Percentiles rank a stretch among this genome's conserved stretches.
Evolutionary conservation across 2,329 filamentous ascomycete genomes (phyloP).

Genomic region (Scedosporium boydii): DNA sequence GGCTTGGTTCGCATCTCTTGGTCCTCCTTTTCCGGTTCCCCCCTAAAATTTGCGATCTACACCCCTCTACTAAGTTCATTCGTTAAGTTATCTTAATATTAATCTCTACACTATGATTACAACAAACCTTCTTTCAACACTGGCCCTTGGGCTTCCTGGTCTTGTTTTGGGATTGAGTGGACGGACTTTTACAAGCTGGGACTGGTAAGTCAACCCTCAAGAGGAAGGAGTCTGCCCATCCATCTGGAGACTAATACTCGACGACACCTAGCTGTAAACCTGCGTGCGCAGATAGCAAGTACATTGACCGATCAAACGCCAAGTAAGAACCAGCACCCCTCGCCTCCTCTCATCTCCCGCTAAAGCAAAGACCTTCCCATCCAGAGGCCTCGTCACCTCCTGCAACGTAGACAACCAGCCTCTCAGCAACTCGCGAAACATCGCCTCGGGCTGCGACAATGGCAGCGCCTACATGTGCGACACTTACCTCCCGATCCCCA

Average conservation of each 20-base stretch:
- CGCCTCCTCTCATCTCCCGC: neutral
- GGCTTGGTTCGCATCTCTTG: neutral
- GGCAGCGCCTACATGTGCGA: slow-evolving; percentile 11
- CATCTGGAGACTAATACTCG: neutral
- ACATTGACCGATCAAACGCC: neutral
- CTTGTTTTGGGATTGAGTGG: neutral
- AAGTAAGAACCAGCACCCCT: neutral
- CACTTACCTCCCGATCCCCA: slow-evolving; percentile 12
- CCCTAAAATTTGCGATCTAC: neutral
- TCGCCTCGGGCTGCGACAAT: neutral
- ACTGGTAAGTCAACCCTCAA: neutral
- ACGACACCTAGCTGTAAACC: neutral
- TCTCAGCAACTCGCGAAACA: neutral
- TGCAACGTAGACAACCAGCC: slow-evolving; percentile 3
- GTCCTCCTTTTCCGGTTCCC: neutral
- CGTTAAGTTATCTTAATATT: neutral
- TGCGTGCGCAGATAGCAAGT: slow-evolving; percentile 1
- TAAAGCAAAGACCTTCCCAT: neutral
- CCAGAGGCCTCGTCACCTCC: neutral
- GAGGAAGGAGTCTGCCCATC: neutral
- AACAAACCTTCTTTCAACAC: neutral
- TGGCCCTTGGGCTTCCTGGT: neutral
- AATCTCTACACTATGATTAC: neutral
- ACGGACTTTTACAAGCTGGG: slow-evolving; percentile 6
- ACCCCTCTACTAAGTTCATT: neutral